Conservation (phyloP, 2,329 filamentous ascomycete species). For the Beauveria sp. region DNA sequence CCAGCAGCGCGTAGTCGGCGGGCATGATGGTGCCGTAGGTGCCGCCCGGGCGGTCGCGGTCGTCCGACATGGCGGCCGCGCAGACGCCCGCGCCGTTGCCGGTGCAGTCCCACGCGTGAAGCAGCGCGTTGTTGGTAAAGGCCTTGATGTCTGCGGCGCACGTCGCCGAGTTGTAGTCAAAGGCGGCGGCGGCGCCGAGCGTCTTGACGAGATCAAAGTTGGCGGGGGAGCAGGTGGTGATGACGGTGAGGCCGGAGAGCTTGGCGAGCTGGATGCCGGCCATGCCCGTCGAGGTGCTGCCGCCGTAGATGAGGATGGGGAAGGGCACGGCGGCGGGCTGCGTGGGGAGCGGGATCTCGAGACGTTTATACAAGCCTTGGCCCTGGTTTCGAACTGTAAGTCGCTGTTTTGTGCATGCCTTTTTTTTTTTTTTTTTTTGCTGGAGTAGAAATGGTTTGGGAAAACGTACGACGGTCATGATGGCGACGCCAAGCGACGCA, state of each 20-base stretch:
- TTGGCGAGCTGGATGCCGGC: constrained; percentile 34
- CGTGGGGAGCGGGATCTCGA: constrained; percentile 39
- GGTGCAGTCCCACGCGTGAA: no score
- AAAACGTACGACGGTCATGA: constrained; percentile 30
- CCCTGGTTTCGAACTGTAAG: neutral
- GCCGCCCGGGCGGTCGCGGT: no score
- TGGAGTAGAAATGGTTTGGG: no score
- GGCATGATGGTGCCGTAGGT: no score
- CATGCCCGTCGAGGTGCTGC: constrained; percentile 47
- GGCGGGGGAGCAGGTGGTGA: constrained; percentile 24
- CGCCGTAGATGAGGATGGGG: constrained; percentile 34
- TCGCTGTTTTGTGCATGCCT: no score
- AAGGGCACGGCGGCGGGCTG: constrained; percentile 28
- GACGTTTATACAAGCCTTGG: constrained; percentile 41
- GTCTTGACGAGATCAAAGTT: constrained; percentile 23
- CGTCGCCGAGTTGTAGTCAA: constrained; percentile 21
- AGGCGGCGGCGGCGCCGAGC: constrained; percentile 24
- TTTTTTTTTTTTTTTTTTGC: no score
- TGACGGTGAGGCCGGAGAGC: constrained; percentile 25
- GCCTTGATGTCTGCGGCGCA: no score
- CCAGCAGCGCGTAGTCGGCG: no score
- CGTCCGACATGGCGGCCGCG: no score
- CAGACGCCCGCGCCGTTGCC: no score
- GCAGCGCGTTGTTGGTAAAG: no score
- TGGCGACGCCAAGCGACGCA: constrained; percentile 32